phyloP scores from a whole-genome alignment of 768 basidiomycete species.

The Tricholoma furcatifolium region DNA sequence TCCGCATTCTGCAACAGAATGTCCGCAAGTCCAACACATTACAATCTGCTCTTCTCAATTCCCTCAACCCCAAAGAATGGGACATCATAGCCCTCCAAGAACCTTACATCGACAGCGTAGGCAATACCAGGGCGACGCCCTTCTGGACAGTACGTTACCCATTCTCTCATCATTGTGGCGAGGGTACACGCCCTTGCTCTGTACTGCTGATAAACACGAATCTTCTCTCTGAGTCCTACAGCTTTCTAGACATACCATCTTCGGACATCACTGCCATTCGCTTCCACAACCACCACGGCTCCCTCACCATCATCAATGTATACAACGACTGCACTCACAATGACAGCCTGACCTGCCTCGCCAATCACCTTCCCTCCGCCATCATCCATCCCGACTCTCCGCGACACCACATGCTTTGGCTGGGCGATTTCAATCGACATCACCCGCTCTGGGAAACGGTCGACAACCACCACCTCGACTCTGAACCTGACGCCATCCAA shows the following conservation, averaged over 20 bases:
- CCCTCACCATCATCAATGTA: background rate
- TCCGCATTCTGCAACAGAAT: conserved; percentile 26
- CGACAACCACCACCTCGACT: conserved; percentile 5
- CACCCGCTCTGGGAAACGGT: conserved; percentile 7
- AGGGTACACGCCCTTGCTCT: background rate
- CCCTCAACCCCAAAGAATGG: conserved; percentile 6
- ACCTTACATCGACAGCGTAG: conserved; percentile 22
- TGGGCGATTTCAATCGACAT: background rate
- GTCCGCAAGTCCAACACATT: conserved; percentile 21
- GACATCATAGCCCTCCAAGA: conserved; percentile 30
- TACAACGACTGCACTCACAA: conserved; percentile 12
- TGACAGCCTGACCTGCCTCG: background rate
- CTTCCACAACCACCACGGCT: background rate
- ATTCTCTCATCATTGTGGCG: background rate
- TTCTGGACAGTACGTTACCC: conserved; percentile 10
- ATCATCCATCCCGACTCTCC: background rate
- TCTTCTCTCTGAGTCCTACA: conserved; percentile 4
- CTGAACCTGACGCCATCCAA: background rate
- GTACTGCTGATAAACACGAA: conserved; percentile 12
- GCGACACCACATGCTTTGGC: background rate
- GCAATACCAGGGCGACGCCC: conserved; percentile 11
- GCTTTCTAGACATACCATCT: background rate
- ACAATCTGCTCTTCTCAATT: conserved; percentile 16
- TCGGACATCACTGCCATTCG: background rate
- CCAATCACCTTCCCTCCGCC: background rate